Conservation (phyloP, 1,284 basidiomycete genomes). For the Chalciporus sp. region DNA sequence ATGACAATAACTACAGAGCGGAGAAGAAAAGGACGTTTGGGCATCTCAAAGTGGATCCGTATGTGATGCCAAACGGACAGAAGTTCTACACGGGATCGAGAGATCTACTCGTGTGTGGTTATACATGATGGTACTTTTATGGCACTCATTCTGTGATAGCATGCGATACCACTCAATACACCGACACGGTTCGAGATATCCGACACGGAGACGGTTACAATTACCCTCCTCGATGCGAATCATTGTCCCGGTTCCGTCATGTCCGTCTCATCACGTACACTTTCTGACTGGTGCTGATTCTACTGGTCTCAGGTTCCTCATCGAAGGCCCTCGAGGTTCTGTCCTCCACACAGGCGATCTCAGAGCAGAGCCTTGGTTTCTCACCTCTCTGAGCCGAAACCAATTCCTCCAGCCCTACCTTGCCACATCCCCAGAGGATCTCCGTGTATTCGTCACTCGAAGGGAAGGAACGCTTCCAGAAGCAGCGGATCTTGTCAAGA, state of each 20-base stretch:
- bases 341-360: slow-evolving; percentile 94
- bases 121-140: not conserved
- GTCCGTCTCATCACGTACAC: slow-evolving; percentile 44
- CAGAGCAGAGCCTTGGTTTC: slow-evolving; percentile 80
- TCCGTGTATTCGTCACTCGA: slow-evolving; percentile 30
- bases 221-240: slow-evolving; percentile 90
- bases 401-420: slow-evolving; percentile 75
- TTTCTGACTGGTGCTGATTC: not conserved
- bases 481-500: slow-evolving; percentile 35
- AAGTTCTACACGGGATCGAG: slow-evolving; percentile 52
- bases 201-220: slow-evolving; percentile 58
- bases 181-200: slow-evolving; percentile 67
- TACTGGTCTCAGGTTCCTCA: slow-evolving; percentile 75
- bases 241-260: slow-evolving; percentile 94
- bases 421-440: slow-evolving; percentile 32
- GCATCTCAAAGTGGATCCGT: slow-evolving; percentile 64
- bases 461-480: slow-evolving; percentile 24
- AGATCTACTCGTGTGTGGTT: slow-evolving; percentile 63
- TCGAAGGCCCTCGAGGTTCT: slow-evolving; percentile 72
- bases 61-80: slow-evolving; percentile 47
- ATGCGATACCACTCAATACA: slow-evolving; percentile 54
- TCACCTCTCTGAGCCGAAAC: slow-evolving; percentile 67
- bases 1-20: slow-evolving; percentile 51
- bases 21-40: slow-evolving; percentile 63
- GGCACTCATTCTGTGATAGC: slow-evolving; percentile 11